These are phyloP conservation scores for Plectosphaerella sp. DNA, from an alignment of 2,329 filamentous ascomycete genomes.

Conservation along the genomic window DNA sequence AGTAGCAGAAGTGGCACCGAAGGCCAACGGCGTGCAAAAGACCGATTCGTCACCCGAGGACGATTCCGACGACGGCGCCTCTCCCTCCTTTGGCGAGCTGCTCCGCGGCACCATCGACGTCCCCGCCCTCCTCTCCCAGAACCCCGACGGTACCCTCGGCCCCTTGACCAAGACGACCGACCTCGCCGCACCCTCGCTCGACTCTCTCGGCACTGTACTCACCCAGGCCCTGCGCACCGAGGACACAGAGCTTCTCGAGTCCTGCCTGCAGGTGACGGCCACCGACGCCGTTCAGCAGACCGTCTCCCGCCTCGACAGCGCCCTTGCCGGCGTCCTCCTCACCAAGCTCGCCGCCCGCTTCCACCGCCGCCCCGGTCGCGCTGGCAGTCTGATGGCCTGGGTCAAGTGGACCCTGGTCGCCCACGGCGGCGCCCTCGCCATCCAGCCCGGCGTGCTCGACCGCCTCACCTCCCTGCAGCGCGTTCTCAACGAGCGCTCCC, in stretches of 20 bases:
- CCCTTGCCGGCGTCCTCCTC: slow-evolving; percentile 73
- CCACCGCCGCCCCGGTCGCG: slow-evolving; percentile 80
- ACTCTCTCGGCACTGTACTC: slow-evolving; percentile 87
- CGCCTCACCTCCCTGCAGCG: slow-evolving; percentile 75
- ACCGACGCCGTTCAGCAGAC: slow-evolving; percentile 76
- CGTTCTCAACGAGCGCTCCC: slow-evolving; percentile 82
- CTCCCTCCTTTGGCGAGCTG: slow-evolving; percentile 79
- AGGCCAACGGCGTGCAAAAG: slow-evolving; percentile 6
- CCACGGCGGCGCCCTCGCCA: slow-evolving; percentile 86
- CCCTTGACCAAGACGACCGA: slow-evolving; percentile 34
- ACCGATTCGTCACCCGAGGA: slow-evolving; percentile 9
- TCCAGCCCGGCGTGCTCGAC: slow-evolving; percentile 76
- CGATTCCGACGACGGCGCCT: slow-evolving; percentile 37
- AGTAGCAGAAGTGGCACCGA: slow-evolving; percentile 12
- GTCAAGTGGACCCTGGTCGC: slow-evolving; percentile 91
- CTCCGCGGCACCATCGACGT: slow-evolving; percentile 77
- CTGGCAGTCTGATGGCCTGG: slow-evolving; percentile 89
- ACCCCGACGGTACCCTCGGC: slow-evolving; percentile 14
- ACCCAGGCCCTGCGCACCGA: slow-evolving; percentile 90
- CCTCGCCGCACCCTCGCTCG: slow-evolving; percentile 62
- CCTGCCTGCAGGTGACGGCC: slow-evolving; percentile 80
- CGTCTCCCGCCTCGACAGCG: slow-evolving; percentile 83
- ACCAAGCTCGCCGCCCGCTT: slow-evolving; percentile 82
- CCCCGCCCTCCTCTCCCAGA: slow-evolving; percentile 50
- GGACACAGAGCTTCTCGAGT: slow-evolving; percentile 84